A percentile compares a stretch with the other conserved stretches of the same genome.
Conservation (phyloP, 2,329 filamentous ascomycete genomes). For the Fonsecaea pedrosoi region DNA sequence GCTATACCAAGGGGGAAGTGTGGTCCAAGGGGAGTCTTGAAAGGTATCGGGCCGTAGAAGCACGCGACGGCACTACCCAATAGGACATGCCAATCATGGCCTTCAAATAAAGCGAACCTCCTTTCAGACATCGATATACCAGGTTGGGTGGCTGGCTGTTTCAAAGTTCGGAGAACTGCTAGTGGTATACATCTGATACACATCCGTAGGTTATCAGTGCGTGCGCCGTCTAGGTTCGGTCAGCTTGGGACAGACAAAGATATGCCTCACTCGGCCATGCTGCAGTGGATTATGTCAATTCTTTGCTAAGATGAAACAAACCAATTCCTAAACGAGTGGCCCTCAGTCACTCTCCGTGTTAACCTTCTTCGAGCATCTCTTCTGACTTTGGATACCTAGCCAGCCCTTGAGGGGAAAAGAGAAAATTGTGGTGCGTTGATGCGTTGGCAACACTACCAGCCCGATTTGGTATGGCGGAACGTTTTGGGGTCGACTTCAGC, state of each 20-base stretch:
- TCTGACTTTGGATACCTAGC: background rate
- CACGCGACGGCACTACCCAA: slow-evolving; percentile 10
- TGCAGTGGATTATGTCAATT: background rate
- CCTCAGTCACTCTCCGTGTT: background rate
- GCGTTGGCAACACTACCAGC: background rate
- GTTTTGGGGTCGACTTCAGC: background rate
- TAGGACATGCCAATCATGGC: background rate
- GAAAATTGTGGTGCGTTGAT: background rate
- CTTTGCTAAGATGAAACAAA: background rate
- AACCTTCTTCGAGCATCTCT: background rate
- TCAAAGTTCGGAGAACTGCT: slow-evolving; percentile 2
- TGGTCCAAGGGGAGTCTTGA: slow-evolving; percentile 47
- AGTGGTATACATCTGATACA: slow-evolving; percentile 10
- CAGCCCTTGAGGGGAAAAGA: background rate
- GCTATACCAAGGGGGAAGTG: slow-evolving; percentile 45
- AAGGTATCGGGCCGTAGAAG: slow-evolving; percentile 33
- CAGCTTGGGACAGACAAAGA: background rate
- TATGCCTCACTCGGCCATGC: background rate
- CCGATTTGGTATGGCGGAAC: background rate
- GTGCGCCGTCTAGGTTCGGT: background rate
- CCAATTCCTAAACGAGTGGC: background rate
- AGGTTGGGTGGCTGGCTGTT: slow-evolving; percentile 15
- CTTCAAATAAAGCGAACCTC: background rate
- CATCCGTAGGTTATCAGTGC: background rate
- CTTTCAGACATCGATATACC: background rate